Evolutionary conservation across 164 flowering plant species (phyloP).

Genomic region (Houttuynia cordata): DNA sequence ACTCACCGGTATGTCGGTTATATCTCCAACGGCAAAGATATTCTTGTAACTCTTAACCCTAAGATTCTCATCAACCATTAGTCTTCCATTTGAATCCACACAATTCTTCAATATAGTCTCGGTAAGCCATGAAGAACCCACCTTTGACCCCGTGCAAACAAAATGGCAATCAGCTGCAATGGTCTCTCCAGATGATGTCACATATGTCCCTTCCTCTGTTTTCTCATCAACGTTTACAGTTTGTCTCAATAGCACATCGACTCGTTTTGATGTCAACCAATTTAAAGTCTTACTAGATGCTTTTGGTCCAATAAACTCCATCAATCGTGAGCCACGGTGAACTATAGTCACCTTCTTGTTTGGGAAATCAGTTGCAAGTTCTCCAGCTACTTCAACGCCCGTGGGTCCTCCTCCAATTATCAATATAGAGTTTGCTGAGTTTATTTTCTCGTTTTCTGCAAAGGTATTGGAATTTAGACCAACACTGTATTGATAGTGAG

Average conservation of each 20-base stretch:
- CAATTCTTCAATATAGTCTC: slow-evolving; percentile 34
- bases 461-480: background rate
- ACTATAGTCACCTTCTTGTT: slow-evolving; percentile 60
- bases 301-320: slow-evolving; percentile 64
- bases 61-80: slow-evolving; percentile 58
- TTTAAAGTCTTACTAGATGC: slow-evolving; percentile 52
- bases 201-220: slow-evolving; percentile 25
- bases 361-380: slow-evolving; percentile 67
- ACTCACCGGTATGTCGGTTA: slow-evolving; percentile 62
- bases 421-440: slow-evolving; percentile 49
- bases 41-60: slow-evolving; percentile 56
- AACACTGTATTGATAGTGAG: background rate
- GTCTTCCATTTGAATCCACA: slow-evolving; percentile 44
- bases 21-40: slow-evolving; percentile 73
- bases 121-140: slow-evolving; percentile 52
- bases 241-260: slow-evolving; percentile 54
- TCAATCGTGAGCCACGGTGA: slow-evolving; percentile 56
- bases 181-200: slow-evolving; percentile 41
- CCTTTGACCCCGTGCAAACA: slow-evolving; percentile 49
- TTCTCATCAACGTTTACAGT: slow-evolving; percentile 25
- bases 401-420: slow-evolving; percentile 88
- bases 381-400: slow-evolving; percentile 90
- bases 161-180: slow-evolving; percentile 68
- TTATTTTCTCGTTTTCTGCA: slow-evolving; percentile 49
- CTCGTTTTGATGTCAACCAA: slow-evolving; percentile 64